Evolutionary conservation across 768 basidiomycete species (phyloP).

Genomic region (Naematelia aurantialba): DNA sequence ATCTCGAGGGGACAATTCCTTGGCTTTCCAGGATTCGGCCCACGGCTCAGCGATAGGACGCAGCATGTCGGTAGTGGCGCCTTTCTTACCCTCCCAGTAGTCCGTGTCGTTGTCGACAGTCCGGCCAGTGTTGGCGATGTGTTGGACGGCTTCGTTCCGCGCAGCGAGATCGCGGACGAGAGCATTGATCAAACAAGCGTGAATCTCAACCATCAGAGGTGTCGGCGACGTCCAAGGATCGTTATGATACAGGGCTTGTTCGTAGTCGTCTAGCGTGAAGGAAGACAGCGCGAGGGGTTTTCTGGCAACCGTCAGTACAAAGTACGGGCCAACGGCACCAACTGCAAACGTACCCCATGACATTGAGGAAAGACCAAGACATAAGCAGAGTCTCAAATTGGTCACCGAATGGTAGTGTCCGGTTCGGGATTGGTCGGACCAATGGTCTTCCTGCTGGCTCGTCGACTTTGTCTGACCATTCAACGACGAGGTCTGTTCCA

Average conservation of each 20-base stretch:
- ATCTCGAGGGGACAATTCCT: slow-evolving; percentile 34
- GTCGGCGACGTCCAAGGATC: slow-evolving; percentile 61
- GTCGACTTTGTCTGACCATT: slow-evolving; percentile 34
- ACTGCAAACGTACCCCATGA: slow-evolving; percentile 76
- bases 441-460: slow-evolving; percentile 27
- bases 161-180: slow-evolving; percentile 60
- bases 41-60: slow-evolving; percentile 22
- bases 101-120: slow-evolving; percentile 25
- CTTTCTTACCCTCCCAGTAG: slow-evolving; percentile 47
- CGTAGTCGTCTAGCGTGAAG: slow-evolving; percentile 90
- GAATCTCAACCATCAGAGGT: slow-evolving; percentile 76
- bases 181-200: slow-evolving; percentile 82
- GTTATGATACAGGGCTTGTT: slow-evolving; percentile 76
- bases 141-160: slow-evolving; percentile 27
- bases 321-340: slow-evolving; percentile 35
- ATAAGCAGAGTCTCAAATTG: slow-evolving; percentile 79
- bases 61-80: slow-evolving; percentile 41
- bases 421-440: slow-evolving; percentile 34
- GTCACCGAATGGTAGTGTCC: slow-evolving; percentile 43
- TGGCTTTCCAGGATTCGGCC: slow-evolving; percentile 31
- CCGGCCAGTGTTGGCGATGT: slow-evolving; percentile 14
- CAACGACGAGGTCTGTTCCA: slow-evolving; percentile 40
- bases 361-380: slow-evolving; percentile 90
- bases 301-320: slow-evolving; percentile 52
- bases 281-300: slow-evolving; percentile 81